Conservation (phyloP, 192 early-diverging fungal species). For the Phlyctochytrium bullatum region DNA sequence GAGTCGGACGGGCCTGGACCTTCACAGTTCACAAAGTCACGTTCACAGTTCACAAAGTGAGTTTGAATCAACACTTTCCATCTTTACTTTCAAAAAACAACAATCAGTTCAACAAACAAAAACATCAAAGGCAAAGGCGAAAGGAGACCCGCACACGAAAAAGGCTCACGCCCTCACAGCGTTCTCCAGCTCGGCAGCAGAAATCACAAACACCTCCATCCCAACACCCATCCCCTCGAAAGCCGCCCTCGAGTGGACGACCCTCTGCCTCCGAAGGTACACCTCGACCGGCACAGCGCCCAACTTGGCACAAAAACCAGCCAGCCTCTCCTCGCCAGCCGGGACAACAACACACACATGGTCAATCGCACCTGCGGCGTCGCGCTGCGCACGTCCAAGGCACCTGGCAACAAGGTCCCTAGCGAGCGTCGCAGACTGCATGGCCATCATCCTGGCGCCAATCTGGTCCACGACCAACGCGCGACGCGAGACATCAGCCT, state of each 20-base stretch:
- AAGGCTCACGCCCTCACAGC: too few relatives aligned
- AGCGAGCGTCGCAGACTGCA: constrained; percentile 5
- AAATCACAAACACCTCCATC: neutral
- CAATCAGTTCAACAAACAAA: too few relatives aligned
- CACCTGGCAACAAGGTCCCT: neutral
- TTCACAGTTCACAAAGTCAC: too few relatives aligned
- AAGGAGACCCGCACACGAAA: too few relatives aligned
- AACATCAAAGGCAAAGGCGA: too few relatives aligned
- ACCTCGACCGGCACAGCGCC: neutral
- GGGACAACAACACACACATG: neutral
- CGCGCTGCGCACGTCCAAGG: neutral
- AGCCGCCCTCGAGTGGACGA: neutral
- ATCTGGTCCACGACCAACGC: constrained; percentile 1
- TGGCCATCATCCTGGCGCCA: constrained; percentile 12
- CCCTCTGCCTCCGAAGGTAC: neutral
- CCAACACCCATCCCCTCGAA: neutral
- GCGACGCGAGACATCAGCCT: neutral
- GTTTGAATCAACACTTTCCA: too few relatives aligned
- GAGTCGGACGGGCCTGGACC: too few relatives aligned
- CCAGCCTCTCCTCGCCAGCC: constrained; percentile 1
- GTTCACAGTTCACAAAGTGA: too few relatives aligned
- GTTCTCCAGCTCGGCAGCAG: neutral
- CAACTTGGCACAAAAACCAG: neutral
- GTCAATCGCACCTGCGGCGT: neutral
- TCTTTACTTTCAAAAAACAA: too few relatives aligned